Conservation (phyloP, 2,329 filamentous ascomycete species). For the Neonectria punicea region DNA sequence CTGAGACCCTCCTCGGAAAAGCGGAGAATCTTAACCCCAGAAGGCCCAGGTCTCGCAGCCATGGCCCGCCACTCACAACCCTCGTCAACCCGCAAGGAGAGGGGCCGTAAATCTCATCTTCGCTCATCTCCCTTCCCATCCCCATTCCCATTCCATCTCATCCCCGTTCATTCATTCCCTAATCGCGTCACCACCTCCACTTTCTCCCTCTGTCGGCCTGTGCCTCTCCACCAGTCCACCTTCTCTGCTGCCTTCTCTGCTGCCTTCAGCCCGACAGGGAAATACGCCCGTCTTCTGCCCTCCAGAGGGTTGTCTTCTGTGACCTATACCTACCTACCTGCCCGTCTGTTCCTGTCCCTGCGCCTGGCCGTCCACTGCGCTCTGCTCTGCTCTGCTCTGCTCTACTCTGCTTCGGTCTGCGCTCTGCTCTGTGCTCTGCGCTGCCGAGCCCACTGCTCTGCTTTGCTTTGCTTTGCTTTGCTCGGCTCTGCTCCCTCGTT, state of each 20-base stretch:
- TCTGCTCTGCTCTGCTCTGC: background rate
- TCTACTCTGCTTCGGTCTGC: no score
- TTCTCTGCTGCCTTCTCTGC: slow-evolving; percentile 1
- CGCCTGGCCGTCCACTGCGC: background rate
- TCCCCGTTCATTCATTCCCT: slow-evolving; percentile 25
- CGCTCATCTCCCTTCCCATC: slow-evolving; percentile 31
- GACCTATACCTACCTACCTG: background rate
- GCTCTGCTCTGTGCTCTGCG: background rate
- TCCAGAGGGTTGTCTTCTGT: background rate
- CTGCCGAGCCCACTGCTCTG: background rate
- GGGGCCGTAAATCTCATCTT: slow-evolving; percentile 41
- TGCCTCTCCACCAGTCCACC: slow-evolving; percentile 8
- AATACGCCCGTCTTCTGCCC: slow-evolving; percentile 12
- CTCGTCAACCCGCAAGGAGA: slow-evolving; percentile 24
- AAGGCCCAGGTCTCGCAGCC: background rate
- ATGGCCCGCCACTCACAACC: slow-evolving; percentile 16
- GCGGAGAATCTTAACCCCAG: slow-evolving; percentile 39
- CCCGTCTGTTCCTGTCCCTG: background rate
- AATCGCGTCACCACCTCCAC: slow-evolving; percentile 27
- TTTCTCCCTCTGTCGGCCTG: slow-evolving; percentile 18
- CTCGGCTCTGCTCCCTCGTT: background rate
- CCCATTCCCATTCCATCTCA: slow-evolving; percentile 18
- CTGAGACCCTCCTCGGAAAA: slow-evolving; percentile 40
- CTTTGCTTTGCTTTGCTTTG: background rate
- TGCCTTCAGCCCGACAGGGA: slow-evolving; percentile 11